Evolutionary conservation across 768 basidiomycete genomes (phyloP), one percentile per base, ranked within the genome.

Genomic region (Agaricus subrufescens): DNA sequence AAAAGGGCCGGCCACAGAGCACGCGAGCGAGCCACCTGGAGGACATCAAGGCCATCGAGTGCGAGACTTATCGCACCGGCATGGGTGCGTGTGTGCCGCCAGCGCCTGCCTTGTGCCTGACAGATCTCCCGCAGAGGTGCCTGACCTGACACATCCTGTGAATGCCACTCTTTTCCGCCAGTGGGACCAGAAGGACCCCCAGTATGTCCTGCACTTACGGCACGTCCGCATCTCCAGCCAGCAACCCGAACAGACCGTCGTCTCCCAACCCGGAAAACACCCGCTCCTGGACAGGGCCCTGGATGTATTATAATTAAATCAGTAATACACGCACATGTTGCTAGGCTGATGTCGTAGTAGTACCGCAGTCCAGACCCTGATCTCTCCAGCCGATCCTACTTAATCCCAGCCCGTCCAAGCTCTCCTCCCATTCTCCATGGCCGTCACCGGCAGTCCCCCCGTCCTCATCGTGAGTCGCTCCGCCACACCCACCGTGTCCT

Each of bases 1-100:
- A 91, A 45, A 86, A 85, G 62, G 91, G 91, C 7, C 71, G 91
- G 43, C 85, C 91, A 42, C 91, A 90, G 68, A 88, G 84, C 62
- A 67, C 73, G 3, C 85, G 76, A 61, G 88, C 92, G 66, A 56
- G 67, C 26, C 83, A 82, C 62, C 65, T 93, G 38, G 88, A 91
- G 66, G 89, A 89, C 48, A 66, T 80, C n/a, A 85, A 84, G 63
- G 66, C 84, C 52, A 74, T 80, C 55, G 91, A 92, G 62, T 63
- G 72, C 15, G 90, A 93, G 58, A 73, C 80, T 54, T 94, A 94
- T 68, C 78, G 87, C 38, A 88, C 91, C 2, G 91, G 91, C 6
- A 77, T 94, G 66, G 91, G 91, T 90, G 64, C 59, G 86, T 31
- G n/a, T 48, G 9, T 38, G 48, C 50, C 12, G 7, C 46, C 46